Evolutionary conservation across 2,329 filamentous ascomycete genomes (phyloP).

Genomic region (Botryotinia calthae): DNA sequence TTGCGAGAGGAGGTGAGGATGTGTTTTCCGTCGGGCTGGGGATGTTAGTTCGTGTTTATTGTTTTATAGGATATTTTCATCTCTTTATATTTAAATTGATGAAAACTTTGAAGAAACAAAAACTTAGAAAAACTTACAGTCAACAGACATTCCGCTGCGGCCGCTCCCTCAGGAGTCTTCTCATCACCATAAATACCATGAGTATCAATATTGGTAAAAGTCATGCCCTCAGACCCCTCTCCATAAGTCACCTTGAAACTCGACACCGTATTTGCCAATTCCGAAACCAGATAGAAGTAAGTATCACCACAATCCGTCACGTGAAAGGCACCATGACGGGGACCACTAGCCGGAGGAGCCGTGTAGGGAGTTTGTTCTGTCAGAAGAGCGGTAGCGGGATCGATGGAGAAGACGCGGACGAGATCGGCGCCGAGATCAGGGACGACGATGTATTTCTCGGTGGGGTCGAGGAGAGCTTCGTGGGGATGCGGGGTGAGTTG

Average conservation of each 20-base stretch:
- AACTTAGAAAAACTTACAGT: constrained; percentile 49
- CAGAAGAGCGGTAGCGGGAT: constrained; percentile 40
- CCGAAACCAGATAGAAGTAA: constrained; percentile 46
- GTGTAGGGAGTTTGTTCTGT: constrained; percentile 41
- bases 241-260: constrained; percentile 57
- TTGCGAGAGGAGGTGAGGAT: constrained; percentile 67
- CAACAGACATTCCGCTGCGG: constrained; percentile 55
- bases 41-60: constrained; percentile 19
- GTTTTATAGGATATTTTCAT: neutral
- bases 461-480: constrained; percentile 52
- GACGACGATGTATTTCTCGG: constrained; percentile 48
- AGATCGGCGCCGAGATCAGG: constrained; percentile 54
- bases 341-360: constrained; percentile 46
- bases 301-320: constrained; percentile 28
- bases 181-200: constrained; percentile 48
- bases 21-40: constrained; percentile 58
- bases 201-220: constrained; percentile 48
- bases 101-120: no score
- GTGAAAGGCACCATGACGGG: constrained; percentile 53
- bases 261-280: constrained; percentile 47
- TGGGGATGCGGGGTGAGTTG: constrained; percentile 52
- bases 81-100: neutral
- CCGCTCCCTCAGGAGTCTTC: constrained; percentile 41
- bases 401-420: constrained; percentile 48
- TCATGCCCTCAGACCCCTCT: constrained; percentile 38